Percentiles rank a stretch among this genome's conserved stretches.
These are phyloP conservation scores for Licmophora abbreviata DNA, from an alignment of 108 stramenopile genomes.

Conservation along the genomic window DNA sequence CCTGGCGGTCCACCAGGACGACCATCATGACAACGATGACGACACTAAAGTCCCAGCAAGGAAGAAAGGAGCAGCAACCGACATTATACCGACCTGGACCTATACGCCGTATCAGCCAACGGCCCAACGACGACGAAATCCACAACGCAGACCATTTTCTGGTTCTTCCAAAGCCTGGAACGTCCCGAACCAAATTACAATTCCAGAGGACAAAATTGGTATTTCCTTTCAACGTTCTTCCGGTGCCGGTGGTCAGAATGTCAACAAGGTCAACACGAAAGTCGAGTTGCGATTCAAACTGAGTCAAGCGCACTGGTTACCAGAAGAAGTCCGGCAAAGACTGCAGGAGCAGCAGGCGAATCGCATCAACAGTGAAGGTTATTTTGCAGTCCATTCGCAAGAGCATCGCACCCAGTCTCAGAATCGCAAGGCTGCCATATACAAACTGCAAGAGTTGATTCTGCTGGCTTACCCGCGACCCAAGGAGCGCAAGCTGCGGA, in stretches of 20 bases:
- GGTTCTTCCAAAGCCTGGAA: conserved; percentile 29
- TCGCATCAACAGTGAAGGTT: conserved; percentile 81
- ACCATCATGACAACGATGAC: too few species aligned
- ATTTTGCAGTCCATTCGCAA: conserved; percentile 57
- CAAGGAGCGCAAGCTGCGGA: conserved; percentile 59
- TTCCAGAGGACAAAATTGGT: conserved; percentile 55
- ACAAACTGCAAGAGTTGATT: conserved; percentile 66
- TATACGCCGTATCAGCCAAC: conserved; percentile 30
- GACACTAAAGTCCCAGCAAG: too few species aligned
- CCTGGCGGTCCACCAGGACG: too few species aligned
- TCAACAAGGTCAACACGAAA: conserved; percentile 91
- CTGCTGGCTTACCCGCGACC: conserved; percentile 61
- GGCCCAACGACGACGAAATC: conserved; percentile 5
- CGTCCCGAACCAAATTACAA: conserved; percentile 49
- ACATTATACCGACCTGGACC: conserved; percentile 38
- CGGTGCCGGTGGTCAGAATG: conserved; percentile 92
- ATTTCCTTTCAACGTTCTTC: conserved; percentile 43
- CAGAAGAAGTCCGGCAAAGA: conserved; percentile 69
- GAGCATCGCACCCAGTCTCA: conserved; percentile 81
- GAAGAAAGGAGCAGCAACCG: too few species aligned
- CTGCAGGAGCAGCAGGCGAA: conserved; percentile 60
- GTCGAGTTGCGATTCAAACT: conserved; percentile 85
- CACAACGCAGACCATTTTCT: conserved; percentile 23
- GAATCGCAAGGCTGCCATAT: conserved; percentile 71
- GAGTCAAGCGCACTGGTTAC: conserved; percentile 62